Percentiles rank a stretch among this genome's conserved stretches.
phyloP scores from a whole-genome alignment of 2,329 filamentous ascomycete genomes.

The Sporothrix dimorphospora region DNA sequence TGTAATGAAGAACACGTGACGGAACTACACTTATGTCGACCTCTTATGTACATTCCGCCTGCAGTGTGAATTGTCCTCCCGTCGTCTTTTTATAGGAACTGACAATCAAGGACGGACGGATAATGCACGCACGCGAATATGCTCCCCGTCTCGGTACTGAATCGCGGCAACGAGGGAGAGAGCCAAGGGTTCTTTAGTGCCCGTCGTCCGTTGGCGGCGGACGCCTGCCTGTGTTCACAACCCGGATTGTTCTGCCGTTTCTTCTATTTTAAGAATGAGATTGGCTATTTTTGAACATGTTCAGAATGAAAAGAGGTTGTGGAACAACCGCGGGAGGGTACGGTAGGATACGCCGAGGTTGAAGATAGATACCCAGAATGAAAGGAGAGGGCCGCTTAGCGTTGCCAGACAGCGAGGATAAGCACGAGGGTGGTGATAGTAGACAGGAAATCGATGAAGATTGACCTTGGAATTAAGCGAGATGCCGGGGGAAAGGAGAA shows the following conservation, averaged over 20 bases:
- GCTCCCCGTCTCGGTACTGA: neutral
- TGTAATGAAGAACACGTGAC: conserved; percentile 8
- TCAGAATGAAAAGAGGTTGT: neutral
- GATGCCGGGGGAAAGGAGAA: conserved; percentile 1
- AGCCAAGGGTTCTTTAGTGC: neutral
- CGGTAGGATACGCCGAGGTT: neutral
- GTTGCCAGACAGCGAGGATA: neutral
- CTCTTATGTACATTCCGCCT: neutral
- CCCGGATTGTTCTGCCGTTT: neutral
- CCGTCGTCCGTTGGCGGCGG: neutral
- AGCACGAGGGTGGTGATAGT: neutral
- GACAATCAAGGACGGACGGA: no score
- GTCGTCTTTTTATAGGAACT: neutral
- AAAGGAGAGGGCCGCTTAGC: neutral
- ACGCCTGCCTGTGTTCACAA: neutral
- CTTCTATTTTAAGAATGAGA: neutral
- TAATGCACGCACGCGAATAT: neutral
- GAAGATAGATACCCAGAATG: neutral
- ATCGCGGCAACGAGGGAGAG: neutral
- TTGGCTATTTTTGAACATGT: neutral
- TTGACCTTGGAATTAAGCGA: conserved; percentile 5
- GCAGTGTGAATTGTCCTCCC: neutral
- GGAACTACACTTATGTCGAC: neutral
- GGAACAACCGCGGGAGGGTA: neutral
- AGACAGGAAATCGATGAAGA: no score